A percentile compares a stretch with the other conserved stretches of the same genome.
Conservation (phyloP, 495 filamentous ascomycete species). For the Clavariopsis aquatica region DNA sequence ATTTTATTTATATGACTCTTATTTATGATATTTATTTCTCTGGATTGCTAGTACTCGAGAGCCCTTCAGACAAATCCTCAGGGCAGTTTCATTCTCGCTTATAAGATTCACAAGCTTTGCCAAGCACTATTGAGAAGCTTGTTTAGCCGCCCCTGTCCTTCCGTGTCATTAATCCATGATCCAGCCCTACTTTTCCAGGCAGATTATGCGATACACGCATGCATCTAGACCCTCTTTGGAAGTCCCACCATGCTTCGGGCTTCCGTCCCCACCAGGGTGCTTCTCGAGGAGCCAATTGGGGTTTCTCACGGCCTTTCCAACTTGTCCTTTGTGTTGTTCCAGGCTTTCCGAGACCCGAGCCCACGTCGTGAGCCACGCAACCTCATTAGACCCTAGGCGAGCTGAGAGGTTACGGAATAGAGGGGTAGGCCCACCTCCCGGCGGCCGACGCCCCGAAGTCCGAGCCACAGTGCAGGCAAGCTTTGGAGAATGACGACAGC, state of each 20-base stretch:
- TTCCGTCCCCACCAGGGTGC: neutral
- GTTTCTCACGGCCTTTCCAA: neutral
- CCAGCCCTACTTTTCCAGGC: neutral
- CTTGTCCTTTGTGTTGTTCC: neutral
- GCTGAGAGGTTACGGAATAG: slow-evolving; percentile 12
- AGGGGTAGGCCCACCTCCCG: slow-evolving; percentile 3
- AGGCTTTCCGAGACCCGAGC: neutral
- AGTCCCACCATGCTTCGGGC: slow-evolving; percentile 3
- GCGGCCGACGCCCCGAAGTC: slow-evolving; percentile 5
- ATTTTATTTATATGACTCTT: too few relatives aligned
- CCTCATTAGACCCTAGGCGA: slow-evolving; percentile 6
- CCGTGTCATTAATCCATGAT: neutral
- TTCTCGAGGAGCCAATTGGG: slow-evolving; percentile 9
- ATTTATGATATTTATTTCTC: too few relatives aligned
- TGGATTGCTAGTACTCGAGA: too few relatives aligned
- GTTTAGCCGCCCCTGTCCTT: neutral
- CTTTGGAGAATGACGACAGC: slow-evolving; percentile 10
- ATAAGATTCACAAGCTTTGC: neutral
- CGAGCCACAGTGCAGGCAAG: too few relatives aligned
- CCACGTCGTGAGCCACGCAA: neutral
- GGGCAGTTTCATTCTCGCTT: neutral
- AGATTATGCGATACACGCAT: slow-evolving; percentile 1
- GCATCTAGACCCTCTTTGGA: neutral
- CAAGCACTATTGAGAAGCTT: neutral
- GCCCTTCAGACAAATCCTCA: neutral